phyloP scores from a whole-genome alignment of 257 asterid species.

The Verbena officinalis region DNA sequence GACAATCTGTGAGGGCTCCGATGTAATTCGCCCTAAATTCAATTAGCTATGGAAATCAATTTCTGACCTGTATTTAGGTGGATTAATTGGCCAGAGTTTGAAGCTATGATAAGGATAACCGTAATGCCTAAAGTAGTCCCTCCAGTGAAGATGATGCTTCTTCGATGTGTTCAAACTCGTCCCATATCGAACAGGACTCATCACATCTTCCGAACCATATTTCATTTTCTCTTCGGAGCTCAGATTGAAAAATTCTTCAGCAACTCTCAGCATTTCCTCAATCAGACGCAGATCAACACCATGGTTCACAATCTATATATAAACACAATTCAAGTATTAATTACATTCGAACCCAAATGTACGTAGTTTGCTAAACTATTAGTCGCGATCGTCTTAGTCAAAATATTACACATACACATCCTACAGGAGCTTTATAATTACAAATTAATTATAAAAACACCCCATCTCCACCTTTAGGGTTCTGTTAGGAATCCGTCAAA shows the following conservation, averaged over 20 bases:
- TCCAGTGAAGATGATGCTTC: constrained; percentile 54
- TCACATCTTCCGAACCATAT: constrained; percentile 55
- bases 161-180: constrained; percentile 57
- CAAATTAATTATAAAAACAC: no score
- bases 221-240: constrained; percentile 45
- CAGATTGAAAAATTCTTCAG: constrained; percentile 43
- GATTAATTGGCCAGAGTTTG: constrained; percentile 55
- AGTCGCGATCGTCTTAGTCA: no score
- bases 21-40: no score
- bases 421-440: no score
- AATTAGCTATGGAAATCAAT: no score
- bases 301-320: constrained; percentile 48
- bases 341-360: no score
- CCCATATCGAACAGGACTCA: constrained; percentile 58
- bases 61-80: constrained; percentile 50
- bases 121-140: constrained; percentile 63
- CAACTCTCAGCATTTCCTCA: constrained; percentile 40
- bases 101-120: constrained; percentile 45
- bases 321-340: no score
- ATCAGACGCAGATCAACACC: constrained; percentile 40
- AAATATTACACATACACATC: no score
- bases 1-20: no score
- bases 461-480: no score
- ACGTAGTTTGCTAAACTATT: no score
- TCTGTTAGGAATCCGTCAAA: no score